A percentile compares a stretch with the other conserved stretches of the same genome.
Conservation (phyloP, 192 early-diverging fungal genomes). For the Linnemannia schmuckeri region DNA sequence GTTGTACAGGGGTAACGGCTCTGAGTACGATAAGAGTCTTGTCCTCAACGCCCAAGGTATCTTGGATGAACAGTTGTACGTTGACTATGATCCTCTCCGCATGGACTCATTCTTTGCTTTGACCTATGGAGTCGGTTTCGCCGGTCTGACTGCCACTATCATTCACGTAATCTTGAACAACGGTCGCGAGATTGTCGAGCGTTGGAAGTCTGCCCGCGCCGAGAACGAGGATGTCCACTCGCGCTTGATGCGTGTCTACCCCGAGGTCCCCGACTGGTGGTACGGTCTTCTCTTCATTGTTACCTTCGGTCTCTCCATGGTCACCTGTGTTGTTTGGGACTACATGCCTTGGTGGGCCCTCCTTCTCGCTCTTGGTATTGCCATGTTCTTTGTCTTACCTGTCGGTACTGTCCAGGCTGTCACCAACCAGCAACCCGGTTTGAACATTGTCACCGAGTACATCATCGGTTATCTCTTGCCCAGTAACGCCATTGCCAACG, state of each 20-base stretch:
- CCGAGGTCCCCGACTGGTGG: constrained; percentile 73
- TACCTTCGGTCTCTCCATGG: constrained; percentile 56
- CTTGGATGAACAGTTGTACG: constrained; percentile 51
- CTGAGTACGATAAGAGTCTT: constrained; percentile 38
- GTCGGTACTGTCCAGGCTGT: constrained; percentile 85
- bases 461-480: constrained; percentile 84
- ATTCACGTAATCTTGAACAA: constrained; percentile 73
- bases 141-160: constrained; percentile 64
- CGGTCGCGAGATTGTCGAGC: constrained; percentile 73
- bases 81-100: constrained; percentile 56
- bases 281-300: constrained; percentile 62
- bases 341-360: constrained; percentile 83
- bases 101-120: constrained; percentile 61
- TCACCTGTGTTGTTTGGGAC: constrained; percentile 60
- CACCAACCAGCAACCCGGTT: constrained; percentile 76
- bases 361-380: constrained; percentile 64
- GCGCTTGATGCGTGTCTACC: constrained; percentile 73
- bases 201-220: constrained; percentile 48
- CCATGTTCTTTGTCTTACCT: constrained; percentile 76
- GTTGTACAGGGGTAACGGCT: constrained; percentile 42
- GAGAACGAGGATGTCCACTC: constrained; percentile 71
- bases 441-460: constrained; percentile 88
- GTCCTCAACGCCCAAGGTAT: constrained; percentile 41
- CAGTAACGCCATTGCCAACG: constrained; percentile 82
- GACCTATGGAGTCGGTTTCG: constrained; percentile 64